Conservation (phyloP, 148 eudicot species). For the Silene uniflora region DNA sequence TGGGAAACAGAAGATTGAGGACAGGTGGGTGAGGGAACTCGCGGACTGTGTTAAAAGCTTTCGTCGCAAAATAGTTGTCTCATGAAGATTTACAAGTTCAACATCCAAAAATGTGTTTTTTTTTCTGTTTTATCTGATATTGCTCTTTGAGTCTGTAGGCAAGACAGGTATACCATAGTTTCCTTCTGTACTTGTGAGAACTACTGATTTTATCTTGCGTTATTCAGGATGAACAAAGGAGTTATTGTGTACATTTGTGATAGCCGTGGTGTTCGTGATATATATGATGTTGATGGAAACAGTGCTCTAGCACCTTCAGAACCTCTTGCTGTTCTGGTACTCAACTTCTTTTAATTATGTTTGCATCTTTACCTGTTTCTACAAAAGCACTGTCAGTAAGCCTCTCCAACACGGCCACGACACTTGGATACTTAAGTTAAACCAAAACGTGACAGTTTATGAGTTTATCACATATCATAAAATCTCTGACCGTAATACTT, state of each 20-base stretch:
- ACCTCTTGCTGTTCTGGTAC: conserved; percentile 93
- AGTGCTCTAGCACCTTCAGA: conserved; percentile 78
- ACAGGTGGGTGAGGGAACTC: neutral
- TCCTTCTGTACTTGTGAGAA: neutral
- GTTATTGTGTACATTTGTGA: conserved; percentile 96
- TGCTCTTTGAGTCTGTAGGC: neutral
- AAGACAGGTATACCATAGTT: neutral
- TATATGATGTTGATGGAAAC: conserved; percentile 95
- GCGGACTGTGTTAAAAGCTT: neutral
- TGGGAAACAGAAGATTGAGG: neutral
- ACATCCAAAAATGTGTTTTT: neutral
- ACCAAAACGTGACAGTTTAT: too few relatives aligned
- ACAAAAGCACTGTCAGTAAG: too few relatives aligned
- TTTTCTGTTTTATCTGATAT: neutral
- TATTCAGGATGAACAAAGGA: conserved; percentile 86
- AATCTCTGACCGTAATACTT: too few relatives aligned
- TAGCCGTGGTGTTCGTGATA: conserved; percentile 92
- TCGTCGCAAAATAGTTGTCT: neutral
- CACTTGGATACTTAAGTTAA: too few relatives aligned
- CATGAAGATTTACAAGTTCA: neutral
- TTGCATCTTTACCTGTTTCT: neutral
- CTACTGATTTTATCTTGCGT: neutral
- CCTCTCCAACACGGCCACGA: too few relatives aligned
- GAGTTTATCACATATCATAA: too few relatives aligned
- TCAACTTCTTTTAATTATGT: neutral